Base-by-base conservation (phyloP, 176 grass and related monocot species). In the Oryza glumipatula region DNA sequence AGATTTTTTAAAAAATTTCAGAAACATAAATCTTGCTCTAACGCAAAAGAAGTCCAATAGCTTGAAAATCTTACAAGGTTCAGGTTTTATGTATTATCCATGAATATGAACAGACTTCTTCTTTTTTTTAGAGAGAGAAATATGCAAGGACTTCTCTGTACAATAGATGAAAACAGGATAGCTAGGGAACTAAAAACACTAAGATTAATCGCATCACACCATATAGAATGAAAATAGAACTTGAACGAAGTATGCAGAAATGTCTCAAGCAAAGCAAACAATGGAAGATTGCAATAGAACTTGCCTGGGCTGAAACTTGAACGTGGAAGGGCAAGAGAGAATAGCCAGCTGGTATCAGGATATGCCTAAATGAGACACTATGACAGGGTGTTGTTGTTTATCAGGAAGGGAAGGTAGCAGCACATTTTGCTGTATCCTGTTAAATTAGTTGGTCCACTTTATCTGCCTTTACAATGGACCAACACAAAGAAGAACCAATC, bases 341-440 rank as follows among this genome's bases (percentile, higher is more conserved):
- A 72, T 41, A 76, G 22, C 12, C 52, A 45, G 44, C 54, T 72
- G 73, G 32, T 65, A 81, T 6, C 21, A 82, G 43, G 71, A 76
- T 75, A 86, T 10, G 24, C 11, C 78, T 23, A 86, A 86, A 82
- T 58, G 54, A n/a, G 54, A n/a, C 19, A 58, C 17, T 58, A n/a
- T 77, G 73, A 58, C 58, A 79, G 67, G 45, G 24, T 61, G 84
- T 21, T 39, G 32, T 79, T 67, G 69, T 47, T 19, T 78, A 28
- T 10, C 24, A 74, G n/a, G 61, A 19, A 74, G 58, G 76, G 61
- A 69, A 70, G 74, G 68, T 74, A 74, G 67, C 28, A 49, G 14
- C 21, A 26, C 67, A 6, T 38, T 38, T 61, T 74, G 68, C 35
- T 76, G 32, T n/a, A 23, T 13, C 67, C 58, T 58, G 45, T 9